Evolutionary conservation across 2,329 filamentous ascomycete genomes (phyloP).

Genomic region (Fusarium buxicola): DNA sequence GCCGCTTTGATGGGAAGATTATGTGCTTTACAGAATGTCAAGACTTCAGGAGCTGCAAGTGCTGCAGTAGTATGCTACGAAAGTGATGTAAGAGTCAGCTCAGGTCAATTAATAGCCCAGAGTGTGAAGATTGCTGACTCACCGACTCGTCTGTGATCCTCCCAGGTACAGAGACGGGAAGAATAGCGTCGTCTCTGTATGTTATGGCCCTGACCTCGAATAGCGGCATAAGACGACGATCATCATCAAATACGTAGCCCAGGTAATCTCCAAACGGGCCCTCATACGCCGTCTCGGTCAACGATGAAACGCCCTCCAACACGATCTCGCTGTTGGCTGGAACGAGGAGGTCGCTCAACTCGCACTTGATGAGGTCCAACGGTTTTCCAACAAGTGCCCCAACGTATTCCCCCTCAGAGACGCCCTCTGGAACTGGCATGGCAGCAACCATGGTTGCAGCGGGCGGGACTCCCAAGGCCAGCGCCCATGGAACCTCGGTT

Average conservation of each 20-base stretch:
- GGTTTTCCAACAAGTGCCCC: conserved; percentile 58
- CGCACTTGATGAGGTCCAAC: conserved; percentile 62
- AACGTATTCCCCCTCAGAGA: conserved; percentile 61
- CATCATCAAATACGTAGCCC: conserved; percentile 3
- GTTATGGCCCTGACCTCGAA: conserved; percentile 31
- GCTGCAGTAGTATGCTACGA: background rate
- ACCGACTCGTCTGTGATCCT: conserved; percentile 17
- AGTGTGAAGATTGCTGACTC: background rate
- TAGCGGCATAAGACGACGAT: conserved; percentile 5
- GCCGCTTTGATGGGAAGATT: conserved; percentile 58
- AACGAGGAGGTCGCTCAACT: conserved; percentile 60
- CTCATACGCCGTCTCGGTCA: conserved; percentile 54
- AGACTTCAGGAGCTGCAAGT: conserved; percentile 12
- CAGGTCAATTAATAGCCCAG: no score
- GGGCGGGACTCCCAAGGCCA: conserved; percentile 62
- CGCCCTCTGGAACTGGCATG: conserved; percentile 35
- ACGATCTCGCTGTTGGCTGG: conserved; percentile 64
- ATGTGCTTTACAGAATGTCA: conserved; percentile 20
- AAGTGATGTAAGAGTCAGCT: background rate
- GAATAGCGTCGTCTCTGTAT: conserved; percentile 25
- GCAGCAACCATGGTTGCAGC: conserved; percentile 57
- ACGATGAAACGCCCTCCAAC: conserved; percentile 56
- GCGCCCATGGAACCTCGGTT: conserved; percentile 58
- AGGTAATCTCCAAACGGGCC: conserved; percentile 59
- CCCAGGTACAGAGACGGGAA: conserved; percentile 28